phyloP scores from a whole-genome alignment of 352 stramenopile genomes.

The Phytopythium mirpurense region DNA sequence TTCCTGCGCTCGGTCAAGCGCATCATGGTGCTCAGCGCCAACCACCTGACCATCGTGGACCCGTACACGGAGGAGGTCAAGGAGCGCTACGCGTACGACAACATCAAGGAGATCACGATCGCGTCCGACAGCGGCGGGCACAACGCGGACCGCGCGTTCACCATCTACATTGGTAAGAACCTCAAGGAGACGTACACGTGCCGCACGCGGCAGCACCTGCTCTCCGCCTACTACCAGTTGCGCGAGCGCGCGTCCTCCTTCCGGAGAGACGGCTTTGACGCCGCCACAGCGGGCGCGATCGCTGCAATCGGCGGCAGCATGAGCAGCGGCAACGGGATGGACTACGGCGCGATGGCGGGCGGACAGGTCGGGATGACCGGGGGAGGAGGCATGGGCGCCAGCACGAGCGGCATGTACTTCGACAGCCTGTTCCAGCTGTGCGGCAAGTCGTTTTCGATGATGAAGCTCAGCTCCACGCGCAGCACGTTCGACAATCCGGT shows the following conservation, averaged over 20 bases:
- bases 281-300: constrained; percentile 33
- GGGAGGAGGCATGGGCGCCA: constrained; percentile 14
- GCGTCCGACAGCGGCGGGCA: constrained; percentile 58
- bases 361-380: background rate
- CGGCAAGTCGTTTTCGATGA: constrained; percentile 82
- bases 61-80: constrained; percentile 84
- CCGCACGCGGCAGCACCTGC: constrained; percentile 71
- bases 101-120: constrained; percentile 86
- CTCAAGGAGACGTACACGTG: constrained; percentile 86
- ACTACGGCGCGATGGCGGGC: constrained; percentile 14
- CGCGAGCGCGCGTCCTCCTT: constrained; percentile 74
- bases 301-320: constrained; percentile 35
- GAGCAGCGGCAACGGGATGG: constrained; percentile 17
- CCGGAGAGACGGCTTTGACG: constrained; percentile 49
- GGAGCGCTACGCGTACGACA: constrained; percentile 82
- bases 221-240: constrained; percentile 85
- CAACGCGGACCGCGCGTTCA: constrained; percentile 73
- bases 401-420: constrained; percentile 77
- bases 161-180: constrained; percentile 82
- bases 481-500: constrained; percentile 63
- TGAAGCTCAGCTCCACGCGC: constrained; percentile 76
- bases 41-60: constrained; percentile 79
- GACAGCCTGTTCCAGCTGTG: constrained; percentile 84
- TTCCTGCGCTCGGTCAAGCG: constrained; percentile 74
- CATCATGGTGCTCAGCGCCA: constrained; percentile 77